These are phyloP conservation scores for Pichia inconspicua DNA, from an alignment of 1,139 yeast species.

Conservation along the genomic window DNA sequence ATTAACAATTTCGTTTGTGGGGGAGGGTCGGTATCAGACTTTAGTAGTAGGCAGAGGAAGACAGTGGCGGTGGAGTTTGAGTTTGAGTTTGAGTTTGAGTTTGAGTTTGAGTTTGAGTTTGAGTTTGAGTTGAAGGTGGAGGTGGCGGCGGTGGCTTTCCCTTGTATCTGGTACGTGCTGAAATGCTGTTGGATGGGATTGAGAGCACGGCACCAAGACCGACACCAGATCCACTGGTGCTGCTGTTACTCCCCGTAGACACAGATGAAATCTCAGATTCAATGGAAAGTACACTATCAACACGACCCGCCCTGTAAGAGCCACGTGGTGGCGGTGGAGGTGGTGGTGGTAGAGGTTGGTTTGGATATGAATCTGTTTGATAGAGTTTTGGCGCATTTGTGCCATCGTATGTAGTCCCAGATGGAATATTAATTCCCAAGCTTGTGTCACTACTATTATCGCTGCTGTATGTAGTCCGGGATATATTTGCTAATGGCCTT, in stretches of 20 bases:
- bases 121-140: background rate
- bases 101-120: too few species aligned
- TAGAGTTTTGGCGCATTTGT: background rate
- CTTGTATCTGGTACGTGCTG: background rate
- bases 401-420: background rate
- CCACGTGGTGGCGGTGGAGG: slow-evolving; percentile 10
- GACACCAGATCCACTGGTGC: background rate
- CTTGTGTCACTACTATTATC: background rate
- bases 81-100: too few species aligned
- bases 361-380: background rate
- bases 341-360: background rate
- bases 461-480: background rate
- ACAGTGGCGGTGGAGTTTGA: background rate
- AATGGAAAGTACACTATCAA: background rate
- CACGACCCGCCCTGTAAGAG: background rate
- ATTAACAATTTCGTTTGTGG: too few species aligned
- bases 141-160: background rate
- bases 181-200: background rate
- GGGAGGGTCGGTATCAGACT: too few species aligned
- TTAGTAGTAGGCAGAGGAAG: background rate
- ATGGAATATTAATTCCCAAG: background rate
- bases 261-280: background rate
- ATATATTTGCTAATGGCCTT: background rate
- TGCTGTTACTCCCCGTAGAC: background rate
- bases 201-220: background rate